Evolutionary conservation across 352 stramenopile species (phyloP), one percentile per base, ranked within the genome.

Genomic region (Phytophthora tubulina): DNA sequence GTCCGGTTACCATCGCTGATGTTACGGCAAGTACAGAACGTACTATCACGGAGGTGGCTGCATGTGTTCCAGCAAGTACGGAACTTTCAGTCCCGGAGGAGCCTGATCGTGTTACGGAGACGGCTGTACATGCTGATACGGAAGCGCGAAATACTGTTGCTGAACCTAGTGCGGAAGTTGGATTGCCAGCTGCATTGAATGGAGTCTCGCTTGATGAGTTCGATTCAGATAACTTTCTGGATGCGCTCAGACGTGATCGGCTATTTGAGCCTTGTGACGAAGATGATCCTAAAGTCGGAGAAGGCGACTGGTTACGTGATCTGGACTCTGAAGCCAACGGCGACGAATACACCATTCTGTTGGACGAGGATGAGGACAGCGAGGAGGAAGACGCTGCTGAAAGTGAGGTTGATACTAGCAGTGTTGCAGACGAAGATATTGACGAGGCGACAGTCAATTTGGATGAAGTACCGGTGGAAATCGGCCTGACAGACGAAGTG

Each of bases 391-490:
- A 13, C 14, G n/a, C 6, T 41, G 21, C n/a, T 39, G 48, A 30
- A 17, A 17, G 13, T 56, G 30, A 10, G 11, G 27, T 14, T 35
- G 33, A 31, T 17, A 15, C 11, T 13, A 50, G 30, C 15, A 7
- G 46, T 14, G 10, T 9, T 45, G 39, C 13, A n/a, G 11, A 36
- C 13, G 51, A 58, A 21, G 39, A 3, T 21, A 4, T 10, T 52
- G 54, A 7, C 7, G 54, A 21, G 21, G 21, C 21, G 21, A 21
- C 21, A 21, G 21, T 21, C 21, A 21, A 21, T 21, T 21, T 13
- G 3, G 56, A 63, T 49, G 42, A 49, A 30, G 52, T 63, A 11
- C 41, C 55, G 3, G 27, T 63, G 3, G 13, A 52, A 15, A 44
- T 63, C 32, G 55, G 52, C 1, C 41, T 63, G 10, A 42, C 38